These are phyloP conservation scores for Sporothrix protearum DNA, from an alignment of 2,329 filamentous ascomycete species.

Conservation along the genomic window DNA sequence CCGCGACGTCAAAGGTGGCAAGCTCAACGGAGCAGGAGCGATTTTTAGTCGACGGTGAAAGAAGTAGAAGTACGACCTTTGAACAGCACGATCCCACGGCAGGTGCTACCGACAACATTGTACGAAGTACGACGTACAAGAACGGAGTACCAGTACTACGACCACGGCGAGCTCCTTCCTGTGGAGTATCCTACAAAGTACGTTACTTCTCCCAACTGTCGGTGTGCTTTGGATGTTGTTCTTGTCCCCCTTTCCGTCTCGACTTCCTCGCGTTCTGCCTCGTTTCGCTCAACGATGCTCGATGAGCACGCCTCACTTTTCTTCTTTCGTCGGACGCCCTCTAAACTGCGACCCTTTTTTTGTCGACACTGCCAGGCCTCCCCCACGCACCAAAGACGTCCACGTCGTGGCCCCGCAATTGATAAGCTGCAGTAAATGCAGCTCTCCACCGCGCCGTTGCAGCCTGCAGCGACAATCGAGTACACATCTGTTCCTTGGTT, in stretches of 20 bases:
- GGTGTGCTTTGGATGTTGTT: not conserved
- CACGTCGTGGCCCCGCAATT: conserved; percentile 15
- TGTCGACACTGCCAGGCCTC: not conserved
- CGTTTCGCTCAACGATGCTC: not conserved
- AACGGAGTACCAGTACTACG: not conserved
- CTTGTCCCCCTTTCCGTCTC: not conserved
- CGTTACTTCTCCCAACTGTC: not conserved
- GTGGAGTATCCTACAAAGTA: not conserved
- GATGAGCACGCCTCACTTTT: conserved; percentile 4
- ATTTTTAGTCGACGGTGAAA: not conserved
- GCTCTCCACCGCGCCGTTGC: not conserved
- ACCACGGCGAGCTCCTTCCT: not conserved
- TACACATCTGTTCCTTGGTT: conserved; percentile 1
- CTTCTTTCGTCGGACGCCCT: not conserved
- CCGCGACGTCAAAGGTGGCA: not conserved
- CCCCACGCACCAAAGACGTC: conserved; percentile 16
- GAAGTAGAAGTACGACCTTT: conserved; percentile 2
- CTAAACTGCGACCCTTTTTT: not conserved
- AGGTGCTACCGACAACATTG: not conserved
- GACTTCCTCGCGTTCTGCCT: not conserved
- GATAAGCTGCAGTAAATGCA: not conserved
- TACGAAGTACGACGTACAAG: not conserved
- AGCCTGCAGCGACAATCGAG: not conserved
- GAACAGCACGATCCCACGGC: not conserved
- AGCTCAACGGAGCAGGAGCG: conserved; percentile 2